Base-by-base conservation (phyloP, 176 grass and related monocot species). In the sorghum (Sorghum bicolor) region DNA sequence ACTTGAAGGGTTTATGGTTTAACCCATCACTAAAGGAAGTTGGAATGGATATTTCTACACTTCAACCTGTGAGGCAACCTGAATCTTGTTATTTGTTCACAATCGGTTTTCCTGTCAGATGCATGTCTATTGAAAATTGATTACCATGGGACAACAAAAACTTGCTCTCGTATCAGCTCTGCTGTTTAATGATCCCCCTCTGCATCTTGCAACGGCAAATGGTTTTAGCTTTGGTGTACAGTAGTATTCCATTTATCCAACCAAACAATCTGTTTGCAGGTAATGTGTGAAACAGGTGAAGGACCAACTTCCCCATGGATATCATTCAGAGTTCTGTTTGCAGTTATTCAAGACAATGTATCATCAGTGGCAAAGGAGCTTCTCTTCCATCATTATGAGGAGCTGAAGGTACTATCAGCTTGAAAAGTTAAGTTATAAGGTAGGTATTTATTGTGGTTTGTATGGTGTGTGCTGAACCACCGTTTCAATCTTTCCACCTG, bases 271-370 rank as follows among this genome's bases (percentile, higher is more conserved):
- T 84, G 33, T 80, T 29, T 67, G 69, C 84, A 91, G 91, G 40
- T 91, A 80, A 88, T 41, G 7, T 74, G 64, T 72, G 79, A 88
- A 74, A 67, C 65, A 83, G 36, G 70, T 58, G 80, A 78, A 53
- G 50, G 92, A 43, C 92, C 89, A 74, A 90, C 25, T 17, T 90
- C 94, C 16, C 89, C 92, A 64, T 94, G 94, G 89, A 90, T 92
- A 84, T 84, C 92, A 39, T 94, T 94, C 63, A 76, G 30, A 76
- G 76, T 83, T 40, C 77, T 97, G 3, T 97, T 92, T 87, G 75
- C 66, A 48, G 84, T 75, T 64, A 92, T 94, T 78, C 80, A 97
- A 80, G 83, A 79, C 22, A 81, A 40, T 33, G 71, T 94, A 67
- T 88, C 89, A 67, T 87, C 80, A 7, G 85, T 90, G 39, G 62